Base-by-base conservation (phyloP, 2,329 filamentous ascomycete genomes). In the Aspergillus amoenus region DNA sequence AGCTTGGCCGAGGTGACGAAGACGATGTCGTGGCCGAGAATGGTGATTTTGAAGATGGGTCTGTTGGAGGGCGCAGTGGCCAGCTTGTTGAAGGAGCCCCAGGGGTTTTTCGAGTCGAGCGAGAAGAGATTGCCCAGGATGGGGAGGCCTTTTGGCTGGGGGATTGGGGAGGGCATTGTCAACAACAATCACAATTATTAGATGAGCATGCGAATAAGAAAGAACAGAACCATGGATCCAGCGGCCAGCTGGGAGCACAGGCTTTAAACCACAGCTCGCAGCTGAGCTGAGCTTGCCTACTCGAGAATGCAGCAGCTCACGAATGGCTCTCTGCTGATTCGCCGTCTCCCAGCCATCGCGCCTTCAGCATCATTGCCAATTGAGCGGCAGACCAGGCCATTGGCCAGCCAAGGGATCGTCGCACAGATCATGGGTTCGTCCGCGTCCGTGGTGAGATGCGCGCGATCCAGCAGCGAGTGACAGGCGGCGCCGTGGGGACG, bases 11-110 rank as follows among this genome's bases (percentile, higher is more conserved):
- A 83, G 43, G 77, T 79, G 44, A 83, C 74, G 55, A 88, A 73
- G 44, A 86, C 76, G 15, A 78, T 67, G 7, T 79, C 76, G 5
- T 74, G 66, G 13, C 69, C 71, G 1, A 80, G 76, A 5, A 81
- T 78, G 5, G 73, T 78, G 49, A 89, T 73, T 61, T 82, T 81
- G 71, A 79, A 88, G 56, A 88, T 85, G 27, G 83, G 80, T 34
- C 84, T 84, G 84, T 45, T 41, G 42, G 39, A 46, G 58, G 77
- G 81, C 80, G 65, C 76, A 46, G 79, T 76, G 4, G 79, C 75
- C 4, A 84, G 68, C 32, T 74, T 76, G 60, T 78, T 78, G 15
- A 83, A 71, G 21, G 80, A 82, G 46, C 71, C 73, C 78, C 79
- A 81, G 2, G 79, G 79, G 59, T 83, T 79, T 58, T 67, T 76